Evolutionary conservation across 2,329 filamentous ascomycete genomes (phyloP).

Genomic region (Fusarium sp.): DNA sequence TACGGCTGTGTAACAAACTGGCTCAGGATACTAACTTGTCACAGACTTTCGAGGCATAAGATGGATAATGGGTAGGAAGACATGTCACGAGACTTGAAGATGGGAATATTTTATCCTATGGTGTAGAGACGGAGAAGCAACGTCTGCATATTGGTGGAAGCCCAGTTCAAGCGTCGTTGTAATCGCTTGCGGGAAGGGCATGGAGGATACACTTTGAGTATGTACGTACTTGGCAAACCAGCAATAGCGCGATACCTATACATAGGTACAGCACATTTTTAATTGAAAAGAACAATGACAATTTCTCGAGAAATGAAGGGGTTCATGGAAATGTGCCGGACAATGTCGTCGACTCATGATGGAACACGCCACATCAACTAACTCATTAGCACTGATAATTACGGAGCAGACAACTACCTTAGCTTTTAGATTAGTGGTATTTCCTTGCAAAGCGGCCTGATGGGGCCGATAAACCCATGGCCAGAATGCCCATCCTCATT

Average conservation of each 20-base stretch:
- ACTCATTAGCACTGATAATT: constrained; percentile 14
- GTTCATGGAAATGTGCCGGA: constrained; percentile 2
- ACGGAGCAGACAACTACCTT: neutral
- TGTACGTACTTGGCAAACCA: constrained; percentile 41
- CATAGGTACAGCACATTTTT: constrained; percentile 37
- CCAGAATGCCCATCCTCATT: constrained; percentile 22
- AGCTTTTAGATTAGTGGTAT: constrained; percentile 1
- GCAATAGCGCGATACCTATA: constrained; percentile 35
- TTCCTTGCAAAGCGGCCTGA: neutral
- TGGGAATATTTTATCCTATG: constrained; percentile 3
- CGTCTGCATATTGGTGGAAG: neutral
- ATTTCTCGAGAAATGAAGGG: constrained; percentile 32
- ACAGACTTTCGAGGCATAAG: constrained; percentile 17
- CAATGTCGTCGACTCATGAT: constrained; percentile 10
- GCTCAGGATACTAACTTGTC: constrained; percentile 17
- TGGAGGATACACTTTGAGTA: constrained; percentile 36
- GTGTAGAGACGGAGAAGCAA: constrained; percentile 8
- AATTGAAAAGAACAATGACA: constrained; percentile 36
- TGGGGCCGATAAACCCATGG: neutral
- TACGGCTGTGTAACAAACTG: constrained; percentile 9
- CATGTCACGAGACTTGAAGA: neutral
- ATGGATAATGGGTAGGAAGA: constrained; percentile 1
- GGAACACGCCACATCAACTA: constrained; percentile 6
- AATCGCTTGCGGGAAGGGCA: constrained; percentile 7
- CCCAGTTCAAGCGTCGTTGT: neutral